A percentile compares a stretch with the other conserved stretches of the same genome.
phyloP scores from a whole-genome alignment of 495 filamentous ascomycete genomes.

The Penicillium longicatenatum region DNA sequence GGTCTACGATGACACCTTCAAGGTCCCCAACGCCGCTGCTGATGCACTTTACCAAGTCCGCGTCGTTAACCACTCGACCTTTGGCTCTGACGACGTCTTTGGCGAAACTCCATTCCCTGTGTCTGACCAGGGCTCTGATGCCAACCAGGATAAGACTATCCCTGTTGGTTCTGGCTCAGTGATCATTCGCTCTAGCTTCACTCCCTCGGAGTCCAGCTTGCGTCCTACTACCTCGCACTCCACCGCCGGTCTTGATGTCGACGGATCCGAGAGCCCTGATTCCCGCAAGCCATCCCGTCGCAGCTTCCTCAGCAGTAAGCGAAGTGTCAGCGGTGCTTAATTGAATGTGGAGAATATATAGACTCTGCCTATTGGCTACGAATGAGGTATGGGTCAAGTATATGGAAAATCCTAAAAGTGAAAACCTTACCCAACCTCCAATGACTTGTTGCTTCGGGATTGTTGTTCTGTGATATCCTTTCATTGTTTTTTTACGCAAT shows the following conservation, averaged over 20 bases:
- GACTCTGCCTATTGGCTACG: conserved; percentile 10
- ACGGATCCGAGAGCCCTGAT: conserved; percentile 57
- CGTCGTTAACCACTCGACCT: conserved; percentile 80
- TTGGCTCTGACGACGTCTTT: conserved; percentile 76
- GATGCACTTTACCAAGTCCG: conserved; percentile 85
- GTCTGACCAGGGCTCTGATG: conserved; percentile 67
- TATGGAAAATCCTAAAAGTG: conserved; percentile 16
- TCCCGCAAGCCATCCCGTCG: conserved; percentile 45
- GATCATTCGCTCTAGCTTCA: conserved; percentile 66
- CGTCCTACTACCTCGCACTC: conserved; percentile 45
- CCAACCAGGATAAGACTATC: conserved; percentile 72
- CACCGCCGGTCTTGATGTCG: conserved; percentile 30
- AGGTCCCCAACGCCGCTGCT: conserved; percentile 67
- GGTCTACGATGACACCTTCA: conserved; percentile 76
- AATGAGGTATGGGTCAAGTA: conserved; percentile 11
- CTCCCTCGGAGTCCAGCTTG: conserved; percentile 27
- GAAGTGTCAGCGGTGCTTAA: conserved; percentile 46
- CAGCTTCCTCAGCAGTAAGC: conserved; percentile 62
- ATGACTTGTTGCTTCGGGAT: conserved; percentile 7
- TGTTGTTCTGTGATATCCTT: conserved; percentile 23
- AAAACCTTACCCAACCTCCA: not conserved
- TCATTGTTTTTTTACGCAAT: conserved; percentile 5
- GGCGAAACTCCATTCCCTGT: conserved; percentile 90
- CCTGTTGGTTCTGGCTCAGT: conserved; percentile 68
- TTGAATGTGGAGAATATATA: not conserved